Evolutionary conservation across 176 grass and related monocot species (phyloP).

Genomic region (Chrysopogon serrulatus): DNA sequence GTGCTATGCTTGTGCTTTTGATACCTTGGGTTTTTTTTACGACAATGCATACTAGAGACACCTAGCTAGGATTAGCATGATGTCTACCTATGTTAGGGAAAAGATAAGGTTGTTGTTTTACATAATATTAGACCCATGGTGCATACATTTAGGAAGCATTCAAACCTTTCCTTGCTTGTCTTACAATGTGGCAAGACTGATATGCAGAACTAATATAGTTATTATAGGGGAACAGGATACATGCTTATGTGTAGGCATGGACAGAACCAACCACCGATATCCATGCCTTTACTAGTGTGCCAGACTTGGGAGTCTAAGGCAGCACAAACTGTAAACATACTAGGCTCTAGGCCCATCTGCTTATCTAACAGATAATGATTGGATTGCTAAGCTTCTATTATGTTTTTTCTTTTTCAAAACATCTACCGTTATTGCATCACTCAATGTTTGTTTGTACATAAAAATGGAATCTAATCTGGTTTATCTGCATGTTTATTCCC

Average conservation of each 20-base stretch:
- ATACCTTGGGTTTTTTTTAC: neutral
- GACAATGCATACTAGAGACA: neutral
- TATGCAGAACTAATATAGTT: neutral
- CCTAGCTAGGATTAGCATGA: neutral
- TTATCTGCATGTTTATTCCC: constrained; percentile 3
- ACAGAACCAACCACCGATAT: neutral
- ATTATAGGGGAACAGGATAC: neutral
- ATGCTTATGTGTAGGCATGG: neutral
- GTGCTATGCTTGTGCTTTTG: neutral
- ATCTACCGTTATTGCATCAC: neutral
- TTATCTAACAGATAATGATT: neutral
- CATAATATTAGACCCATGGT: neutral
- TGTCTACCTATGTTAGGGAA: neutral
- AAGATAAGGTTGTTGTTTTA: constrained; percentile 4
- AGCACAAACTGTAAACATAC: neutral
- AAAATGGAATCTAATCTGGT: neutral
- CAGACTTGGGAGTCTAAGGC: neutral
- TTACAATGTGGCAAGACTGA: neutral
- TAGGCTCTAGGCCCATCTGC: neutral
- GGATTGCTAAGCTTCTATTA: neutral
- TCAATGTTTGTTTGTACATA: constrained; percentile 5
- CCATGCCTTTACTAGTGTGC: neutral
- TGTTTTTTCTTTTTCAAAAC: neutral
- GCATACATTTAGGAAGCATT: constrained; percentile 1
- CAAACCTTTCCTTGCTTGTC: neutral